Evolutionary conservation across 257 asterid species (phyloP).

Genomic region (Solanum chmielewskii): DNA sequence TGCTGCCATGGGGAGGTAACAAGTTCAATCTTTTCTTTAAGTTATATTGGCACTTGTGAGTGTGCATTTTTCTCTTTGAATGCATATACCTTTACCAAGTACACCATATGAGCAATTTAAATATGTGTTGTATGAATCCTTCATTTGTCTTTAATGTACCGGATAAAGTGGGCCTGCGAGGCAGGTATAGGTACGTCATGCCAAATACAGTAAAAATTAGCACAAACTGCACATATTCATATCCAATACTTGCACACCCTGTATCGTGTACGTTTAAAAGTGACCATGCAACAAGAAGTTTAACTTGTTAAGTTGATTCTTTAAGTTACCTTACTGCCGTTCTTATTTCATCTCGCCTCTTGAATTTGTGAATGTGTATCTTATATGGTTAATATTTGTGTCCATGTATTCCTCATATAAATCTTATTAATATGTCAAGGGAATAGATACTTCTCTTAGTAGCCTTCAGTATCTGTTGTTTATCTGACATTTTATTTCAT

Average conservation of each 20-base stretch:
- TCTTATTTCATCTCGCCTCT: neutral
- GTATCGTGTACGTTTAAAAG: neutral
- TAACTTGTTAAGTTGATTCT: neutral
- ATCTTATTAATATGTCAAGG: neutral
- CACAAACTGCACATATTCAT: neutral
- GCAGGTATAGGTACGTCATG: neutral
- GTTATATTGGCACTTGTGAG: neutral
- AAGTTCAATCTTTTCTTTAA: neutral
- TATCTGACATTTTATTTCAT: neutral
- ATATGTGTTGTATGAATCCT: neutral
- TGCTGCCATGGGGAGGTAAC: slow-evolving; percentile 77
- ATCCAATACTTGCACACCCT: neutral
- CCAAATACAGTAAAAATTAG: neutral
- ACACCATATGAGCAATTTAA: neutral
- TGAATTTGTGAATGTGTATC: neutral
- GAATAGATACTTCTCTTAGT: neutral
- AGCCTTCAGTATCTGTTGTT: neutral
- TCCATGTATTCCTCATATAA: neutral
- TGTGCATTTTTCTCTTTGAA: neutral
- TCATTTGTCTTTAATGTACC: neutral
- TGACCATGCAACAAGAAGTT: neutral
- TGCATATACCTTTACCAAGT: neutral
- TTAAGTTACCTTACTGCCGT: neutral
- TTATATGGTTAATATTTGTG: neutral
- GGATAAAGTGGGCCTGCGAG: neutral